phyloP scores from a whole-genome alignment of 2,329 filamentous ascomycete species.

The Phialophora expanda region DNA sequence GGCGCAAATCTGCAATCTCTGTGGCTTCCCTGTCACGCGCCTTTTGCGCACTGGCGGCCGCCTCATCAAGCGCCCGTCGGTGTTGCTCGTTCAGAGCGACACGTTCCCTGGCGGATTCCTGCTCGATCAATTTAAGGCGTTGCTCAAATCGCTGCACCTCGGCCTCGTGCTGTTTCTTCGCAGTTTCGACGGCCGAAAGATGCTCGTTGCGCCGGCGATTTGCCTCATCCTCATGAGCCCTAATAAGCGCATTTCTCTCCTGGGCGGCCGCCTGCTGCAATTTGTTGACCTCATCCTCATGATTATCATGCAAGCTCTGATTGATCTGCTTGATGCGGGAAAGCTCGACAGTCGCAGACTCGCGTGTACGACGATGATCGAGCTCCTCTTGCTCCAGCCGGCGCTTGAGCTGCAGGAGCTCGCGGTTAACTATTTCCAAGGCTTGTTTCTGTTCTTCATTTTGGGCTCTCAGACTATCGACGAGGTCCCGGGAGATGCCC shows the following conservation, averaged over 20 bases:
- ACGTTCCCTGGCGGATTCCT: conserved; percentile 32
- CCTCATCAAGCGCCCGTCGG: conserved; percentile 40
- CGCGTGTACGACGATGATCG: conserved; percentile 71
- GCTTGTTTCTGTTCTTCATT: conserved; percentile 72
- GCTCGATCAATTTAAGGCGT: conserved; percentile 49
- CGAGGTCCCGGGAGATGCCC: conserved; percentile 89
- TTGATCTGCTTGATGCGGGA: conserved; percentile 68
- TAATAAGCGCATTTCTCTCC: conserved; percentile 28
- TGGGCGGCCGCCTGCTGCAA: conserved; percentile 46
- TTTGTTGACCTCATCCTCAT: conserved; percentile 69
- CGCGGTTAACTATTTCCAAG: conserved; percentile 62
- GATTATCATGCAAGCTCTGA: conserved; percentile 71
- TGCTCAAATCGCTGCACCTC: conserved; percentile 56
- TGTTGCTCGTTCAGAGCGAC: conserved; percentile 32
- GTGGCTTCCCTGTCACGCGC: conserved; percentile 58
- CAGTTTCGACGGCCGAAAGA: conserved; percentile 51
- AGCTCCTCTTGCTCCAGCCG: conserved; percentile 72
- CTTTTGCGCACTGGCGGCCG: conserved; percentile 48
- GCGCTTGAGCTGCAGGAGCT: conserved; percentile 60
- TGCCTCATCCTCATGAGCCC: conserved; percentile 35
- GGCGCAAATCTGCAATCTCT: conserved; percentile 67
- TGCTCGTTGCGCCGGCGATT: conserved; percentile 54
- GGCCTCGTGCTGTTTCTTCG: conserved; percentile 51
- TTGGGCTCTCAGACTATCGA: conserved; percentile 81
- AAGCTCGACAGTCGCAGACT: conserved; percentile 61